Evolutionary conservation across 1,139 yeast genomes (phyloP), one percentile per base, ranked within the genome.

Genomic region (Saccharomyces hybrid): DNA sequence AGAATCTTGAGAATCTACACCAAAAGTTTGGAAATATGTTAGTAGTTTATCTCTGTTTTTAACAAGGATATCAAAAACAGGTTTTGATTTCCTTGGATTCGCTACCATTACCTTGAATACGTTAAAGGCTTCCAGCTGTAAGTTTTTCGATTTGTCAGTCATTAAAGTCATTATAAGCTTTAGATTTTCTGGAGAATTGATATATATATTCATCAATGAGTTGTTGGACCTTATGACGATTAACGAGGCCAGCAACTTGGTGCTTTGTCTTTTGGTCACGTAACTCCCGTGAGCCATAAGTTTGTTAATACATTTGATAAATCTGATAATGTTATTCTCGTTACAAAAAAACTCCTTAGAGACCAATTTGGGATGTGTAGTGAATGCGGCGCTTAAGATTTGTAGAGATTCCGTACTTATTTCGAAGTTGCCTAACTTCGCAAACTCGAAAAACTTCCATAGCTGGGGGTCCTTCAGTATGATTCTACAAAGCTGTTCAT

Each of bases 101-200:
- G 97, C 99, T 38, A 90, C 91, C 71, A 93, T 89, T 47, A 85
- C 88, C 71, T 93, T 93, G 73, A 93, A 93, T 42, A 93, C 85
- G 63, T 93, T 93, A 67, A 93, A 93, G 2, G 96, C 93, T 70
- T 93, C 99, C 55, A 83, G 73, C 68, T 90, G 96, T 57, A 93
- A 77, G 68, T 90, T 91, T 64, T 86, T 88, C 64, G 95, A 90
- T 70, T 86, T 87, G 67, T 93, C 97, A 59, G 95, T 85, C 61
- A 93, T 75, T 56, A 90, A 73, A 44, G 87, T 78, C 99, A 93
- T 93, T 47, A 89, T 82, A 54, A 89, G 73, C 69, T 93, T 91
- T 62, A 93, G 75, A 65, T 90, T 91, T 53, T 83, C 88, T 0
- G 95, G 83, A 55, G 86, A 85, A 62, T 84, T 87, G 57, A 90